Evolutionary conservation across 495 filamentous ascomycete species (phyloP).

Genomic region (Aspergillus leporis): DNA sequence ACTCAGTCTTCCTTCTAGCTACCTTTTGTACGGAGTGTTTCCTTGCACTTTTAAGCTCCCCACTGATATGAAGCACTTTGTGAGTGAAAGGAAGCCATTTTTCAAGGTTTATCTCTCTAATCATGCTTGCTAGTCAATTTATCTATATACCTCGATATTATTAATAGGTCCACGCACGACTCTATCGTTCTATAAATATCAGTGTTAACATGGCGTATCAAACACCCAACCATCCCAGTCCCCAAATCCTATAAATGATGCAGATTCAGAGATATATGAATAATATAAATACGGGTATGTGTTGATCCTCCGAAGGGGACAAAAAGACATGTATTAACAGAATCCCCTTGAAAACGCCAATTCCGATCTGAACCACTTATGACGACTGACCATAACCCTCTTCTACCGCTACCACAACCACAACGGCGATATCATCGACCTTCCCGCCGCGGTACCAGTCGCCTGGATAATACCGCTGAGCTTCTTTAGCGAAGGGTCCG

Average conservation of each 20-base stretch:
- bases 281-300: not conserved
- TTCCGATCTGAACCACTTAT: not conserved
- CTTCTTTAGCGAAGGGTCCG: conserved; percentile 92
- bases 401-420: conserved; percentile 70
- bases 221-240: not conserved
- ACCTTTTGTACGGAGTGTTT: no score
- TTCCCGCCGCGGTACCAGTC: conserved; percentile 86
- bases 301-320: not conserved
- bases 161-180: not conserved
- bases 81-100: no score
- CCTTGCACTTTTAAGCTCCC: no score
- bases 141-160: not conserved
- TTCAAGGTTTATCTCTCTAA: no score
- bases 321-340: not conserved
- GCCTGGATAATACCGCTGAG: conserved; percentile 79
- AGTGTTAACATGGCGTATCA: not conserved
- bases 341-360: not conserved
- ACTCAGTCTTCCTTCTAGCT: no score
- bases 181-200: not conserved
- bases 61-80: no score
- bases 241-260: not conserved
- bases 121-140: no score
- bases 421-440: conserved; percentile 83
- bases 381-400: conserved; percentile 17
- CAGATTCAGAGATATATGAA: not conserved